These are phyloP conservation scores for Aspergillus vadensis DNA, from an alignment of 2,329 filamentous ascomycete genomes.

Conservation along the genomic window DNA sequence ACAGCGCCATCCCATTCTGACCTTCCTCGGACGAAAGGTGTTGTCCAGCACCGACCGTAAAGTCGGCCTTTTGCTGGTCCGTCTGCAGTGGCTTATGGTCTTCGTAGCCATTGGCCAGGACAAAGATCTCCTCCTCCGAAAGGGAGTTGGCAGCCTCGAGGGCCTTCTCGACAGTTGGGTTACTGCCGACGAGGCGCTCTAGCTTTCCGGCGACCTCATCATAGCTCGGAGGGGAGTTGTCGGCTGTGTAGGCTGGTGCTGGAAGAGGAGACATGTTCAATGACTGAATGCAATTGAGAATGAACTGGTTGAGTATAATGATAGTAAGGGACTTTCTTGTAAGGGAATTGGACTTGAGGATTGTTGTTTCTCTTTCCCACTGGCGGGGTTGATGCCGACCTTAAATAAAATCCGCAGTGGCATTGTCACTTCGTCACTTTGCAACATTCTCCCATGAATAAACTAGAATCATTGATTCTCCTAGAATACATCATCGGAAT, in stretches of 20 bases:
- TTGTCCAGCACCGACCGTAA: not conserved
- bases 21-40: not conserved
- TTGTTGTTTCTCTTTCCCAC: too few species aligned
- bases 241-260: not conserved
- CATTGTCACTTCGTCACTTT: too few species aligned
- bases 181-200: not conserved
- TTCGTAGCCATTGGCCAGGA: not conserved
- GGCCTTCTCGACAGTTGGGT: not conserved
- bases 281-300: too few species aligned
- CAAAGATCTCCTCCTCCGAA: not conserved
- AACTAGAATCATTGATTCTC: too few species aligned
- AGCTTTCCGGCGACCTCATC: not conserved
- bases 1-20: not conserved
- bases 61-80: slow-evolving; percentile 3
- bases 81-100: slow-evolving; percentile 1
- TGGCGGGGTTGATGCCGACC: too few species aligned
- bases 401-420: too few species aligned
- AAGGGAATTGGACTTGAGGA: too few species aligned
- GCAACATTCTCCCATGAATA: too few species aligned
- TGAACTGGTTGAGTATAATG: too few species aligned
- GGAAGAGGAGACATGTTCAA: not conserved
- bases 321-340: not conserved
- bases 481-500: too few species aligned
- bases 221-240: not conserved
- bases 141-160: not conserved